Evolutionary conservation across 2,329 filamentous ascomycete genomes (phyloP).

Genomic region (Trichoderma cornu-damae): DNA sequence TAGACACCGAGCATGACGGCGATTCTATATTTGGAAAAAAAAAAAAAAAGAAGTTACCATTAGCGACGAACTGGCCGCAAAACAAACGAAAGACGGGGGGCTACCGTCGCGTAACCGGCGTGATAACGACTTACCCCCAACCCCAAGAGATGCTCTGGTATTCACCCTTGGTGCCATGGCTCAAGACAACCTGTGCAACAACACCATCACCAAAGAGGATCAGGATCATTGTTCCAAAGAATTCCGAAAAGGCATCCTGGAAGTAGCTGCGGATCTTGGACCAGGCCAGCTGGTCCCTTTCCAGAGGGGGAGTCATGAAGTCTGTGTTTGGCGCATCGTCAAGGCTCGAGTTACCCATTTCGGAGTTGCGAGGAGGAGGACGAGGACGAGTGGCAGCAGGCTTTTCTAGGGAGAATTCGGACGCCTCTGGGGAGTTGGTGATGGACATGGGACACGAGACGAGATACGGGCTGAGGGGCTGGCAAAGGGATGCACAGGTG

Average conservation of each 20-base stretch:
- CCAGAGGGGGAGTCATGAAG: constrained; percentile 15
- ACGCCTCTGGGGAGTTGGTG: constrained; percentile 29
- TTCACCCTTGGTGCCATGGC: constrained; percentile 42
- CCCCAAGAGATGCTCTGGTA: constrained; percentile 48
- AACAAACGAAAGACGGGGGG: no score
- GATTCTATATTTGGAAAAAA: constrained; percentile 40
- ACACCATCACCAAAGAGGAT: constrained; percentile 67
- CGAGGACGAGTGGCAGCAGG: constrained; percentile 25
- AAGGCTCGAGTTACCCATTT: constrained; percentile 18
- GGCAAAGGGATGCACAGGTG: background rate
- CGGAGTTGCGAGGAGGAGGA: constrained; percentile 28
- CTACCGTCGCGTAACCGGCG: no score
- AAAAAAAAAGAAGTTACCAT: no score
- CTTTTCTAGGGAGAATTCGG: constrained; percentile 34
- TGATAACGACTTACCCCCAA: constrained; percentile 42
- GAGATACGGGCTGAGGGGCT: no score
- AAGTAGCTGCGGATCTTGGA: constrained; percentile 45
- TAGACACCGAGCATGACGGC: constrained; percentile 68
- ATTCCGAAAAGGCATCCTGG: constrained; percentile 60
- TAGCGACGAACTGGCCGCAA: background rate
- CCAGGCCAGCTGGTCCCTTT: constrained; percentile 40
- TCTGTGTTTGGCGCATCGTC: background rate
- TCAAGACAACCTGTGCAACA: constrained; percentile 63
- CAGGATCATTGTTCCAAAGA: constrained; percentile 63
- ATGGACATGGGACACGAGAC: constrained; percentile 27